Evolutionary conservation across 1,284 basidiomycete species (phyloP), one percentile per base, ranked within the genome.

Genomic region (Pseudomicrostroma phylloplanum): DNA sequence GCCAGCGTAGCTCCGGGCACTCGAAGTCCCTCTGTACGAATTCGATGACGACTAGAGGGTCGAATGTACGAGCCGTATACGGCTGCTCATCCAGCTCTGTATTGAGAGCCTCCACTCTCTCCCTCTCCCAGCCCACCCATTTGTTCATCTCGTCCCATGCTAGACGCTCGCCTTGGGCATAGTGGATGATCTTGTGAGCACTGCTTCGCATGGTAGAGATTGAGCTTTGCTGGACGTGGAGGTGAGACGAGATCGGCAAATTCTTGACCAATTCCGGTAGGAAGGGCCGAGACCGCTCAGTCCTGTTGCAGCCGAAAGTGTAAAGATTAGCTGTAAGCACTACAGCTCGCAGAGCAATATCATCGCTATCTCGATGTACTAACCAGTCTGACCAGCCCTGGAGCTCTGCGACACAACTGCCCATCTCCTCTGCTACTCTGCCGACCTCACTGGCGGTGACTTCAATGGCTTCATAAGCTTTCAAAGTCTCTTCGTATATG

Each of bases 71-170:
- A 25, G 51, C 17, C 21, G 15, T 26, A 19, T 15, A 13, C 51
- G 51, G 51, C 13, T 17, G 21, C 13, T 54, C 21, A 25, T 54
- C 25, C 6, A 21, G 17, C 13, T 54, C 51, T 19, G 21, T 19
- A 15, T 25, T 17, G 51, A 54, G n/a, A 15, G 13, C 17, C 21
- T 54, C 51, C 8, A 54, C 21, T 13, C 51, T 17, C 13, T 17
- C 21, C 13, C 51, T 19, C 21, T 54, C 51, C 51, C 51, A 54
- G 13, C 51, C 21, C 6, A 25, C 21, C 51, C 51, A 54, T 19
- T 54, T 54, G 51, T 54, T 25, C 51, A 54, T 54, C 21, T 54
- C 51, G 51, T 25, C 51, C 51, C 51, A 54, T 7, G 51, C 51
- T 15, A 54, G 21, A 8, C 51, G 51, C 21, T 54, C 51, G n/a